Base-by-base conservation (phyloP, 1,139 yeast species). In the Suhomyces bolitotheri region DNA sequence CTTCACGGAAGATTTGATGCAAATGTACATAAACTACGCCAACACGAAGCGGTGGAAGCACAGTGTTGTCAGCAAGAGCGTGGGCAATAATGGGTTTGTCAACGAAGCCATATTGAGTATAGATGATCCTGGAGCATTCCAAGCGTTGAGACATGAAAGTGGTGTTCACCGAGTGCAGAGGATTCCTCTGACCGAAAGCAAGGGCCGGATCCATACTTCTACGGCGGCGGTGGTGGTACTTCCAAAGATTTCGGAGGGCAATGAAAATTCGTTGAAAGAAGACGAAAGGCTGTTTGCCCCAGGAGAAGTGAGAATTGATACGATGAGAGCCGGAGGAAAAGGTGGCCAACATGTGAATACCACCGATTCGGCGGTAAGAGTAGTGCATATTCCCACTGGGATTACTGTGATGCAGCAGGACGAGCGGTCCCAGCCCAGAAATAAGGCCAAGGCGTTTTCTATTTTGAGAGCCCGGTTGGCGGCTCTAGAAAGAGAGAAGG, bases 261-360 rank as follows among this genome's bases (percentile, higher is more conserved):
- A 74, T 22, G 80, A 75, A 40, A 64, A 64, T 11, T 79, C 81
- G 22, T 73, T 82, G 12, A 58, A 56, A 19, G 65, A 60, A n/a
- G 86, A 82, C 42, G 94, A 85, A 50, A 64, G 92, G 30, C 77
- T 77, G 41, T 88, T 92, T 60, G 81, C 79, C 12, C 88, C 94
- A 0, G 95, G 87, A 3, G 98, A 92, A 52, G 82, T 92, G 11
- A 73, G 96, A 43, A 78, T 92, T 4, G 98, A 94, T 58, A 88
- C 94, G 10, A 94, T 90, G 97, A 71, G 98, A 51, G 88, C 98
- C 0, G 81, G 96, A 36, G 99, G 98, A 3, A 85, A 95, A 46
- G 99, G 99, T 37, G 99, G 99, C 0, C 99, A 92, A 62, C 98
- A 94, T 56, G 99, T 92, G 31, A 92, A 94, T 56, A 92, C 97